Conservation (phyloP, 75 land plant genomes). For the Pinus tabuliformis region DNA sequence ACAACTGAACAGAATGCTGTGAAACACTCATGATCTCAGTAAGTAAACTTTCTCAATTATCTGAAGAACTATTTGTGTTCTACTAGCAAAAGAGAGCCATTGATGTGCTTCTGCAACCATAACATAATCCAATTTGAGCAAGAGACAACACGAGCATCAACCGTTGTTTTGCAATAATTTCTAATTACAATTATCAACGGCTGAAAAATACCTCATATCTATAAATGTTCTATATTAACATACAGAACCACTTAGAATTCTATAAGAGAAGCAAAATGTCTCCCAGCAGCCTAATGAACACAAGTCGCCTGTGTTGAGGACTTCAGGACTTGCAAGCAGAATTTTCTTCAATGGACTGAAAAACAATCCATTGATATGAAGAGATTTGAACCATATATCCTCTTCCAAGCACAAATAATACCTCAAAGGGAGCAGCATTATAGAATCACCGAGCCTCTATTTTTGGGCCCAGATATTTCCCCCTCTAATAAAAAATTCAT, state of each 20-base stretch:
- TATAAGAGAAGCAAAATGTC: slow-evolving; percentile 2
- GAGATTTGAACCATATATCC: neutral
- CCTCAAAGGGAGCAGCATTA: neutral
- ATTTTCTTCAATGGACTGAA: neutral
- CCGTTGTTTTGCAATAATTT: slow-evolving; percentile 3
- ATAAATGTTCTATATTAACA: neutral
- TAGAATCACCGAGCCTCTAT: slow-evolving; percentile 2
- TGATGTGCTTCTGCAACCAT: neutral
- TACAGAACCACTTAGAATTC: slow-evolving; percentile 2
- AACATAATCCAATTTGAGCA: neutral
- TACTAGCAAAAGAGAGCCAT: neutral
- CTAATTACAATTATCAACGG: slow-evolving; percentile 7
- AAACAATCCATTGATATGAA: neutral
- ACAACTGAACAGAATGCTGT: too few relatives aligned
- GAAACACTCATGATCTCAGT: too few relatives aligned
- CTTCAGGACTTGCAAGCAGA: neutral
- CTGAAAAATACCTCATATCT: slow-evolving; percentile 7
- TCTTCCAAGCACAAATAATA: neutral
- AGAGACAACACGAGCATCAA: neutral
- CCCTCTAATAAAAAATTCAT: slow-evolving; percentile 18
- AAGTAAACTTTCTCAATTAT: too few relatives aligned
- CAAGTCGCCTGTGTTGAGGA: neutral
- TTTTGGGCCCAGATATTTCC: slow-evolving; percentile 25
- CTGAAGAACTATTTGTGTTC: neutral
- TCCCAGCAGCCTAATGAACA: neutral